Evolutionary conservation across 805 yeast species (phyloP).

Genomic region (Cyberlindnera euphorbiae): DNA sequence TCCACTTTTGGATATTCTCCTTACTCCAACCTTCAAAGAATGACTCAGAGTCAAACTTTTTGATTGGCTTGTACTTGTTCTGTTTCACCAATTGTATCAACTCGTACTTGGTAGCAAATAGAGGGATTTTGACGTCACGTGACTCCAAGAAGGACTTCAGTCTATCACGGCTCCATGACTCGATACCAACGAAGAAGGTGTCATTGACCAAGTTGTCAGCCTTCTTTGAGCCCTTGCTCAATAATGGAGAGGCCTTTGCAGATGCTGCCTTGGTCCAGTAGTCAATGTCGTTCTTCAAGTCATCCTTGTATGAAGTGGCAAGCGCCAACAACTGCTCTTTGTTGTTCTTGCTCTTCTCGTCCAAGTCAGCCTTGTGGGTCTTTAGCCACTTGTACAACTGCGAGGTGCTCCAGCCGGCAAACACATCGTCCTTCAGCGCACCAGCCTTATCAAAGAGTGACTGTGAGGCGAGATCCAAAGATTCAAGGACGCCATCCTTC

Average conservation of each 20-base stretch:
- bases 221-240: slow-evolving; percentile 30
- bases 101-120: slow-evolving; percentile 35
- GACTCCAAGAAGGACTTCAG: slow-evolving; percentile 37
- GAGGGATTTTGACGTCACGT: slow-evolving; percentile 36
- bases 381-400: slow-evolving; percentile 54
- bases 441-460: slow-evolving; percentile 36
- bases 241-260: slow-evolving; percentile 30
- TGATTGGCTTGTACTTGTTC: slow-evolving; percentile 34
- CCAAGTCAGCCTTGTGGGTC: slow-evolving; percentile 37
- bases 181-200: slow-evolving; percentile 41
- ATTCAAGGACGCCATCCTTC: slow-evolving; percentile 35
- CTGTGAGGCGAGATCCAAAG: slow-evolving; percentile 34
- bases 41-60: slow-evolving; percentile 25
- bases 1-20: slow-evolving; percentile 38
- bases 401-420: slow-evolving; percentile 48
- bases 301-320: slow-evolving; percentile 32
- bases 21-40: slow-evolving; percentile 37
- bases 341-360: slow-evolving; percentile 29
- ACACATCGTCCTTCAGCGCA: slow-evolving; percentile 37
- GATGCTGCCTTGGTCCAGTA: slow-evolving; percentile 31
- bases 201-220: slow-evolving; percentile 37
- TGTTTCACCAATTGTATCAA: slow-evolving; percentile 36
- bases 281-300: slow-evolving; percentile 35
- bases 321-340: slow-evolving; percentile 32
- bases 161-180: slow-evolving; percentile 43